These are phyloP conservation scores for Inonotus obliquus DNA, from an alignment of 1,284 basidiomycete species.

Conservation along the genomic window DNA sequence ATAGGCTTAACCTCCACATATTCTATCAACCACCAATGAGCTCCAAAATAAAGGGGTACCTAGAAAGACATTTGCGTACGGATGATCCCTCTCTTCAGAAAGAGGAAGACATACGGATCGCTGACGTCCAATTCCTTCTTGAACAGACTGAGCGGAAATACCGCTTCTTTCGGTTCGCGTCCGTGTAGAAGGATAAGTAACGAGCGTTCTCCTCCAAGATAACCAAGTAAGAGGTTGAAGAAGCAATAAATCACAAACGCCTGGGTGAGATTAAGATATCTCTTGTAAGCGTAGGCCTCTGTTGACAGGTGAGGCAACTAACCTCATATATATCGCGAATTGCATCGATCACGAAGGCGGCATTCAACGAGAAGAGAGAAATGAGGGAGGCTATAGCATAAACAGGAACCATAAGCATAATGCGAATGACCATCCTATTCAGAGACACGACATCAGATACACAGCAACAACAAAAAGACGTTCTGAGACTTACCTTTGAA, in stretches of 20 bases:
- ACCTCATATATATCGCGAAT: constrained; percentile 97
- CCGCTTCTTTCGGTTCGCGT: constrained; percentile 79
- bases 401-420: constrained; percentile 96
- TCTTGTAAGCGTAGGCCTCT: constrained; percentile 9
- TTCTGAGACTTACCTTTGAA: constrained; percentile 60
- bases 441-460: constrained; percentile 12
- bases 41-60: background rate
- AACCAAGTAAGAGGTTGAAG: constrained; percentile 77
- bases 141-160: constrained; percentile 82
- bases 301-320: constrained; percentile 23
- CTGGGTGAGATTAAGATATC: constrained; percentile 34
- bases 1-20: constrained; percentile 97
- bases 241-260: constrained; percentile 97
- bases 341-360: constrained; percentile 95
- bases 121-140: constrained; percentile 81
- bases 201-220: constrained; percentile 91
- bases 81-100: constrained; percentile 90
- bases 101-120: constrained; percentile 92
- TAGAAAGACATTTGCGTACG: constrained; percentile 51
- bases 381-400: constrained; percentile 91
- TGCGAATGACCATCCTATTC: constrained; percentile 86
- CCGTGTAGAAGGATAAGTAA: constrained; percentile 90
- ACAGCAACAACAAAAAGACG: constrained; percentile 27
- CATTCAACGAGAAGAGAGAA: constrained; percentile 90
- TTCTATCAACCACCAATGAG: constrained; percentile 47